phyloP scores from a whole-genome alignment of 169 alveolate species.

The Plasmodium sp. region DNA sequence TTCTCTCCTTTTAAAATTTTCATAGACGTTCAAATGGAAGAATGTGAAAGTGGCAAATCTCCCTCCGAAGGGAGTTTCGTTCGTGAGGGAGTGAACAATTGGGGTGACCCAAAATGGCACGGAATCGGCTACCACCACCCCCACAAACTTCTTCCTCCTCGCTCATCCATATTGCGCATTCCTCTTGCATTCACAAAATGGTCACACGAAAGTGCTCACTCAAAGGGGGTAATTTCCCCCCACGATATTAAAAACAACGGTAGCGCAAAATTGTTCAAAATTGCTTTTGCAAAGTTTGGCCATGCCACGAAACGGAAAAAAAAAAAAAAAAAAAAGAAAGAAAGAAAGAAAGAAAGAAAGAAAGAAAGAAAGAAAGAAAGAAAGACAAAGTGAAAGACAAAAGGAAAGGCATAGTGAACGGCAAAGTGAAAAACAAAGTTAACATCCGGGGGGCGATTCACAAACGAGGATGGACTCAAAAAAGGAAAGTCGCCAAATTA shows the following conservation, averaged over 20 bases:
- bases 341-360: background rate
- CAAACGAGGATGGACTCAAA: background rate
- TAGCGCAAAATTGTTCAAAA: background rate
- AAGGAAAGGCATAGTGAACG: background rate
- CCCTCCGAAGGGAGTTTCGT: background rate
- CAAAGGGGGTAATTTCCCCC: background rate
- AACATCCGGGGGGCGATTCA: background rate
- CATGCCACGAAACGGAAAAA: background rate
- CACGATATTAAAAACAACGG: background rate
- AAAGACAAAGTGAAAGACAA: background rate
- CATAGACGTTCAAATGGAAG: background rate
- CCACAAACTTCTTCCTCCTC: background rate
- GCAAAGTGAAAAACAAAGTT: background rate
- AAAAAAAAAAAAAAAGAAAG: background rate
- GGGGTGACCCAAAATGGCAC: background rate
- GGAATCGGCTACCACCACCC: background rate
- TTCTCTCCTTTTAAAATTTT: constrained; percentile 8
- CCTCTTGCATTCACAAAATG: background rate
- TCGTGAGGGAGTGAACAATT: background rate
- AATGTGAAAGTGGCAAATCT: background rate
- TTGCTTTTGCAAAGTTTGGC: background rate
- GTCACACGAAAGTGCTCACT: background rate
- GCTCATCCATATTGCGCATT: background rate
- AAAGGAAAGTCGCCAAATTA: background rate
- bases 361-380: background rate